Base-by-base conservation (phyloP, 345 rosid genomes). In the Draba incana region DNA sequence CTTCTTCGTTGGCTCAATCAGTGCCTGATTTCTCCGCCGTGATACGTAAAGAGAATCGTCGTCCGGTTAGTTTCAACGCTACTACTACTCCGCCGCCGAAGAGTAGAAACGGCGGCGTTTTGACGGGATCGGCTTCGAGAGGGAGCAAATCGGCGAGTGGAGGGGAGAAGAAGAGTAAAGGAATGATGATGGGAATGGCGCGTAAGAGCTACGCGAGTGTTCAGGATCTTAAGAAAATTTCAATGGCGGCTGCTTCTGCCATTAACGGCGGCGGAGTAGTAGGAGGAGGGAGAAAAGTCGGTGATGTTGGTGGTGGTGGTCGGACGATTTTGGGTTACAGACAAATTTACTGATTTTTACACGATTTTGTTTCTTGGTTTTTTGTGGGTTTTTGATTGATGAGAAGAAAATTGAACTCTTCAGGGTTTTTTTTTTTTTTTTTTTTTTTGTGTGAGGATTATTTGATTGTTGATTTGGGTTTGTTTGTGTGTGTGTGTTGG, bases 1-100 rank as follows among this genome's bases (percentile, higher is more conserved):
- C 5, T 66, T 27, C 91, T 45, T 62, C 81, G n/a, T 70, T 90
- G 78, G 86, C 93, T n/a, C 94, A 90, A 59, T 90, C 98, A 0
- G 96, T 93, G 49, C 97, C 97, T 27, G 89, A 93, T 77, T 90
- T 88, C 74, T 83, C 90, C 1, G 84, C 90, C 2, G 80, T 82
- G 52, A 39, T 90, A 70, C 80, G 92, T 41, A 93, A 93, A 65
- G 97, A 93, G 75, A 93, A 88, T 54, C 74, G 95, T n/a, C 88
- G 83, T 66, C 98, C 97, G 3, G 65, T 48, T 11, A 55, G 54
- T 4, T 24, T 61, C 42, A 59, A 62, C 6, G 23, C 60, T 4
- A 82, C 91, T 2, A 83, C 97, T 3, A 88, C 78, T 11, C 70
- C 62, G 37, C 84, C 88, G 27, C 62, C 60, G 45, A 86, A 77